Evolutionary conservation across 1,139 yeast genomes (phyloP), one percentile per base, ranked within the genome.

Genomic region (Debaryomyces subglobosus): DNA sequence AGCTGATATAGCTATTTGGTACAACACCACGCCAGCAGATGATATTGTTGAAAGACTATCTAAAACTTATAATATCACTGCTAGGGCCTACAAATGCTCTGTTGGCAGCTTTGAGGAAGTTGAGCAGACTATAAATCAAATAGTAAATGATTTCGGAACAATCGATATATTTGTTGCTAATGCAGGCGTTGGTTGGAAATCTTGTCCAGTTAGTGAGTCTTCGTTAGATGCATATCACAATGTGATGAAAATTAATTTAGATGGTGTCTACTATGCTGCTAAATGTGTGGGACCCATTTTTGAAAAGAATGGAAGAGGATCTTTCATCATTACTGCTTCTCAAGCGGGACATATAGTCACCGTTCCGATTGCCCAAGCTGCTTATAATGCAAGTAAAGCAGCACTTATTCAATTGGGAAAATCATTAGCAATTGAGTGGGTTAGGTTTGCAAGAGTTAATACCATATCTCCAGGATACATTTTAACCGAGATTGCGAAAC

Each of bases 101-200:
- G 77, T 90, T 46, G 76, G 86, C 24, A 81, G 81, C 54, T 69
- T 82, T 35, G 78, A 77, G 13, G 77, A 76, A 7, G 95, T 89
- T 32, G 82, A 81, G 58, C 59, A 62, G 23, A 81, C 84, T 7
- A 77, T 89, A 48, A 64, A 66, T 32, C 79, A 80, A 61, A 86
- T 85, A 53, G 83, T 77, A 57, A 59, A 72, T 55, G 96, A 89
- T 61, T 90, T 90, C 64, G 84, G 84, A 37, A 82, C 84, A 52
- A 85, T 90, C 57, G 97, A 90, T 63, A 77, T 89, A 35, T 86
- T 89, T 63, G 96, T 90, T 29, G 95, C 96, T 61, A 90, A 90
- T 65, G 97, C 97, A 23, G 97, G 97, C 51, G 82, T 89, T 40
- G 88, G 94, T 21, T 90, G 96, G 96, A 79, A 84, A 33, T 80